Evolutionary conservation across 116 monocot genomes (phyloP), one percentile per base, ranked within the genome.

Genomic region (Cymodocea nodosa): DNA sequence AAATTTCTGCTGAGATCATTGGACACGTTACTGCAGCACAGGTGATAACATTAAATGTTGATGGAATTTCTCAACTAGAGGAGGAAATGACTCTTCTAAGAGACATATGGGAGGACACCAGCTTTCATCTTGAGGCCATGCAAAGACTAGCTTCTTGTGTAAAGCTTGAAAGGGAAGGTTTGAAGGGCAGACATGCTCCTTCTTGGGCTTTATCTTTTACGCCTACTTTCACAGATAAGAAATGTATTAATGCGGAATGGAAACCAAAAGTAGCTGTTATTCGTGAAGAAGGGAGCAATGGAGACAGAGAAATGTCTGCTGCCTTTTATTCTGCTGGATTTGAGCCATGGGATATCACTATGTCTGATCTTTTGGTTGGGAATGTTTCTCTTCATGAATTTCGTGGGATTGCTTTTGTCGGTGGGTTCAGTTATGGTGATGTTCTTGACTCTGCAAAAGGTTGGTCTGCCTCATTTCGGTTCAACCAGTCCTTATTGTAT

Each of bases 251-350:
- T 39, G 34, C 70, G 23, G 60, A 30, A 51, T 51, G 16, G 15
- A 91, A 91, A 63, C 98, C 98, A 18, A 98, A 86, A 70, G 86
- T 89, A 36, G 98, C 89, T 23, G 72, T 98, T 66, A 86, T 98
- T 79, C 88, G 98, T 17, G 98, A 98, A 62, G 98, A 98, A 80
- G 98, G 98, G 20, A 98, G 98, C 76, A 98, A 98, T 51, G 92
- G 98, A 11, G 98, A 98, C 54, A 75, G 98, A 61, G 98, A 98
- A 66, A 98, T 98, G 98, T 77, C 88, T 49, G 92, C 92, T 36
- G 98, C 92, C 56, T 92, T 98, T 60, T 75, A 80, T 65, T 85
- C 89, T 64, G 88, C 98, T 5, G 98, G 92, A 51, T 98, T 98
- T 74, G 98, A 98, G 58, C 85, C 98, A 1, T 98, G 92, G 98